phyloP scores from a whole-genome alignment of 192 early-diverging fungal genomes.

The Umbelopsis vinacea region DNA sequence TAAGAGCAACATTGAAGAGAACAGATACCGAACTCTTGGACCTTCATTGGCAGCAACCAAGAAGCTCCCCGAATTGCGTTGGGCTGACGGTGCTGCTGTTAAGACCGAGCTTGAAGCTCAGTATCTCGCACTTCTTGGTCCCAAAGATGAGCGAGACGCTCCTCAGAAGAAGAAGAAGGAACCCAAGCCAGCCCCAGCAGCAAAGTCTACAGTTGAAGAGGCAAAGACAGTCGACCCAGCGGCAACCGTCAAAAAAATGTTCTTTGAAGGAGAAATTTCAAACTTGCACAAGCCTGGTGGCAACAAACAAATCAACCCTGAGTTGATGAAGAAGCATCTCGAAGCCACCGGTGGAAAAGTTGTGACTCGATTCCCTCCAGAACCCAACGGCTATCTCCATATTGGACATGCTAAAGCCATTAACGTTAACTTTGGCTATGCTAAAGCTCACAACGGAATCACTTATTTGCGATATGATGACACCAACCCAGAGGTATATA shows the following conservation, averaged over 20 bases:
- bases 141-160: slow-evolving; percentile 95
- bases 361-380: slow-evolving; percentile 98
- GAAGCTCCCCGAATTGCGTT: slow-evolving; percentile 71
- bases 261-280: slow-evolving; percentile 93
- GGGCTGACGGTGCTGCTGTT: slow-evolving; percentile 88
- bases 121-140: slow-evolving; percentile 86
- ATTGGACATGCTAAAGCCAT: slow-evolving; percentile 99
- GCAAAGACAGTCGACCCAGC: slow-evolving; percentile 35
- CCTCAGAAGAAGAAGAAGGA: slow-evolving; percentile 65
- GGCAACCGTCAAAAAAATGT: slow-evolving; percentile 63
- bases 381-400: slow-evolving; percentile 98
- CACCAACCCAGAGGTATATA: slow-evolving; percentile 65
- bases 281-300: slow-evolving; percentile 93
- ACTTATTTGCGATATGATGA: slow-evolving; percentile 83
- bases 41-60: slow-evolving; percentile 73
- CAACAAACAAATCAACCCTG: slow-evolving; percentile 94
- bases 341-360: slow-evolving; percentile 89
- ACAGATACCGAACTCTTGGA: slow-evolving; percentile 88
- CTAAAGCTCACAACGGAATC: slow-evolving; percentile 84
- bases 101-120: slow-evolving; percentile 91
- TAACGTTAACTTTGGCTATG: slow-evolving; percentile 99
- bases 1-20: slow-evolving; percentile 73
- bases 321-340: slow-evolving; percentile 89
- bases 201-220: slow-evolving; percentile 38
- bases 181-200: slow-evolving; percentile 48